phyloP scores from a whole-genome alignment of 2,329 filamentous ascomycete species.

The Aspergillus sp. region DNA sequence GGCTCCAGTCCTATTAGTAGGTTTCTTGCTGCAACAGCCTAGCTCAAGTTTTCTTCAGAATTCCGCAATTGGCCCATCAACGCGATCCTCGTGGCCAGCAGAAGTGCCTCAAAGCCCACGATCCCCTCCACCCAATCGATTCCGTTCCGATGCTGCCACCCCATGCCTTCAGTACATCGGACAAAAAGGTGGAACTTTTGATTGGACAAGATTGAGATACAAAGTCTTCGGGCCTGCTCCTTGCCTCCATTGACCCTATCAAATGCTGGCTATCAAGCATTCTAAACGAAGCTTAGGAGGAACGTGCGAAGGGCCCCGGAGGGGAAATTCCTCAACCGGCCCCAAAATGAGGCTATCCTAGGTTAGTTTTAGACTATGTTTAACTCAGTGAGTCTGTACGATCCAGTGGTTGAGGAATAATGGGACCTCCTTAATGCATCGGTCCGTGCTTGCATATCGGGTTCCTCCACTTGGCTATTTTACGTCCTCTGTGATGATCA shows the following conservation, averaged over 20 bases:
- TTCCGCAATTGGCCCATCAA: not conserved
- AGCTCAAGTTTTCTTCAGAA: not conserved
- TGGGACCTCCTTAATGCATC: not conserved
- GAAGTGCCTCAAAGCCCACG: not conserved
- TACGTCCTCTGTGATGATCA: constrained; percentile 2
- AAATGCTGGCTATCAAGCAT: not conserved
- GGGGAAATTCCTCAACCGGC: not conserved
- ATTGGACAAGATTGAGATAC: not conserved
- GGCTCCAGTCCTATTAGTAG: not conserved
- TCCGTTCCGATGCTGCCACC: not conserved
- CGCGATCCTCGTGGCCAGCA: not conserved
- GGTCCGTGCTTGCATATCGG: constrained; percentile 1
- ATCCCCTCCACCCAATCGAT: not conserved
- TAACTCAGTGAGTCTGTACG: not conserved
- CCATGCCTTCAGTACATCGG: constrained; percentile 4
- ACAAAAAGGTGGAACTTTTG: not conserved
- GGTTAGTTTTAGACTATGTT: not conserved
- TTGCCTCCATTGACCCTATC: not conserved
- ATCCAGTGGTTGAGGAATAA: not conserved
- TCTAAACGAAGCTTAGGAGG: not conserved
- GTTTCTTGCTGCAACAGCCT: not conserved
- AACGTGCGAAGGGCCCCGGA: not conserved
- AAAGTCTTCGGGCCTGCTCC: not conserved
- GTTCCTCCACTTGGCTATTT: not conserved
- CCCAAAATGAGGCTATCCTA: not conserved